Evolutionary conservation across 1,139 yeast species (phyloP).

Genomic region (Wickerhamomyces sp.): DNA sequence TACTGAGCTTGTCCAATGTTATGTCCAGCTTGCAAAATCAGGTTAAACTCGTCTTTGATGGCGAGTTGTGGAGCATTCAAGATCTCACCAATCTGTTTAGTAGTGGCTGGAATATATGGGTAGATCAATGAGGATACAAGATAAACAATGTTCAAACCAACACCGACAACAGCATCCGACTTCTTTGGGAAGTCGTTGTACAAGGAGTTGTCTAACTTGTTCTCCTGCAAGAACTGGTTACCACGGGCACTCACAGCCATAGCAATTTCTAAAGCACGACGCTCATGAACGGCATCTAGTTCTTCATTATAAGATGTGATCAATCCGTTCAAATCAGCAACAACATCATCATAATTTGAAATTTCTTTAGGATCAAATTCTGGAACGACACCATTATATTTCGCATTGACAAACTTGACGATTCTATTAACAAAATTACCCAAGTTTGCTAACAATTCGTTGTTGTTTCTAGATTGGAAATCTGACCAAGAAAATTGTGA

Average conservation of each 20-base stretch:
- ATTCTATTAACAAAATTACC: slow-evolving; percentile 96
- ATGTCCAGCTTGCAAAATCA: slow-evolving; percentile 74
- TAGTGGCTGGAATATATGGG: slow-evolving; percentile 90
- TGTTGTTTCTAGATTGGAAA: slow-evolving; percentile 88
- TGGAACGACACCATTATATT: slow-evolving; percentile 89
- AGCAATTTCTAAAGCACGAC: slow-evolving; percentile 86
- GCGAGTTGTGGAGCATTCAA: slow-evolving; percentile 76
- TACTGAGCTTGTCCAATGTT: slow-evolving; percentile 89
- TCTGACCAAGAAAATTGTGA: slow-evolving; percentile 97
- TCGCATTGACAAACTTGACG: slow-evolving; percentile 84
- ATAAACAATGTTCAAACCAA: slow-evolving; percentile 85
- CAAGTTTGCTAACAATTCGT: slow-evolving; percentile 88
- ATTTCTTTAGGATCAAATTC: slow-evolving; percentile 42
- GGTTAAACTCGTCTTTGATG: slow-evolving; percentile 71
- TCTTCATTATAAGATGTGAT: slow-evolving; percentile 58
- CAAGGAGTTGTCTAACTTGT: slow-evolving; percentile 85
- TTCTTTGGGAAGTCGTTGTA: slow-evolving; percentile 71
- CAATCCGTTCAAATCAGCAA: slow-evolving; percentile 56
- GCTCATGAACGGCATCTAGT: slow-evolving; percentile 76
- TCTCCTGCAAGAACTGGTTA: slow-evolving; percentile 91
- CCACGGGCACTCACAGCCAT: slow-evolving; percentile 93
- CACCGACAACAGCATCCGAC: slow-evolving; percentile 90
- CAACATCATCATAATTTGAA: slow-evolving; percentile 46
- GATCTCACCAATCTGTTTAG: slow-evolving; percentile 65
- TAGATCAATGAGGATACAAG: slow-evolving; percentile 71